Conservation (phyloP, 768 basidiomycete species). For the Suillus americanus region DNA sequence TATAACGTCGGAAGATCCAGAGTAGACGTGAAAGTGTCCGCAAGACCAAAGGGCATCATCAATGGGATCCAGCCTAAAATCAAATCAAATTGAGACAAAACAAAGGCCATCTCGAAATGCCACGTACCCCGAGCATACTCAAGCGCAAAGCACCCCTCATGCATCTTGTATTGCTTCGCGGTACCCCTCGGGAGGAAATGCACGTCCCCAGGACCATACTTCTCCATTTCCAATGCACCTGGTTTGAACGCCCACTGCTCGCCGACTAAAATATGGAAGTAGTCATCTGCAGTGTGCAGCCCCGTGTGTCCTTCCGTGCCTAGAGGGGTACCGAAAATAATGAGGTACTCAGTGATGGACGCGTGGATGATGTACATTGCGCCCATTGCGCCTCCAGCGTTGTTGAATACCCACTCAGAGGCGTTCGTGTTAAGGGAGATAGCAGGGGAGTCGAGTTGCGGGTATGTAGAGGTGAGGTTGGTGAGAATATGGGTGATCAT, state of each 20-base stretch:
- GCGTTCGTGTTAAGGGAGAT: slow-evolving; percentile 56
- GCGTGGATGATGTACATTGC: slow-evolving; percentile 98
- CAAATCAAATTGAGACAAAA: neutral
- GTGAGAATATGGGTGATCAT: slow-evolving; percentile 82
- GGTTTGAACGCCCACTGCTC: slow-evolving; percentile 93
- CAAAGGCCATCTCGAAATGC: neutral
- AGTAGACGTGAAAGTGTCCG: slow-evolving; percentile 84
- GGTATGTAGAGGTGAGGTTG: slow-evolving; percentile 76
- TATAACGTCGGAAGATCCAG: slow-evolving; percentile 84
- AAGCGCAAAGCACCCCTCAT: slow-evolving; percentile 91
- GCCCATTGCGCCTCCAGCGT: slow-evolving; percentile 98
- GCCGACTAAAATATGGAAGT: slow-evolving; percentile 92
- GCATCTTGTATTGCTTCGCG: slow-evolving; percentile 98
- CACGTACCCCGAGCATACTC: slow-evolving; percentile 88
- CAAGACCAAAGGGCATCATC: slow-evolving; percentile 94
- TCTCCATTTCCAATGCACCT: slow-evolving; percentile 81
- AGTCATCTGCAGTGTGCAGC: slow-evolving; percentile 94
- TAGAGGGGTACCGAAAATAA: slow-evolving; percentile 93
- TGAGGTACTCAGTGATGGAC: slow-evolving; percentile 94
- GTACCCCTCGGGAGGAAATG: slow-evolving; percentile 81
- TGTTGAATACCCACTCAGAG: slow-evolving; percentile 93
- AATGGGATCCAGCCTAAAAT: slow-evolving; percentile 89
- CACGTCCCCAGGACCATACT: slow-evolving; percentile 80
- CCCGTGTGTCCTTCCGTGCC: slow-evolving; percentile 98
- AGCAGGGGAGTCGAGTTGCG: slow-evolving; percentile 46